Evolutionary conservation across 495 filamentous ascomycete genomes (phyloP).

Genomic region (Hypoxylon subgilvum): DNA sequence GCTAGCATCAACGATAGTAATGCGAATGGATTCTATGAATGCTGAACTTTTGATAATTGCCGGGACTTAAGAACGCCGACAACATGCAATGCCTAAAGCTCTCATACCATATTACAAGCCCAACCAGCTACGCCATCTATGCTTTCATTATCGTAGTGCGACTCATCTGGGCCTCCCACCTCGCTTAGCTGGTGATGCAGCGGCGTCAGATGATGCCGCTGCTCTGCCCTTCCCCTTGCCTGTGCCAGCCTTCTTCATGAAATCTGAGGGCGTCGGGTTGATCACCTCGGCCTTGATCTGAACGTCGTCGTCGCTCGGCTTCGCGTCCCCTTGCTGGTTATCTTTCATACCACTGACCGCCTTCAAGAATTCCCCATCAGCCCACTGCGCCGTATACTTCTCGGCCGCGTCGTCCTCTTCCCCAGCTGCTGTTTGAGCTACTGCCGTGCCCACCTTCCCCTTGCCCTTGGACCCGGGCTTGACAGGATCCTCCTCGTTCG

Average conservation of each 20-base stretch:
- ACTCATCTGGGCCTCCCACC: conserved; percentile 36
- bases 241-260: neutral
- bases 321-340: conserved; percentile 19
- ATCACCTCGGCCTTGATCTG: conserved; percentile 38
- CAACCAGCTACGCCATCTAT: conserved; percentile 12
- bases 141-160: conserved; percentile 30
- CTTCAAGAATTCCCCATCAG: conserved; percentile 46
- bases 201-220: conserved; percentile 14
- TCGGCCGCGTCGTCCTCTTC: conserved; percentile 40
- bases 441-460: conserved; percentile 40
- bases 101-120: conserved; percentile 4
- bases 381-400: conserved; percentile 46
- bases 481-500: neutral
- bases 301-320: conserved; percentile 35
- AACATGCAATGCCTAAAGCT: conserved; percentile 34
- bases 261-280: conserved; percentile 1
- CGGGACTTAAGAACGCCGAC: too few species aligned
- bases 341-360: conserved; percentile 45
- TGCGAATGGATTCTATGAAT: too few species aligned
- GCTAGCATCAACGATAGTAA: too few species aligned
- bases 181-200: conserved; percentile 11
- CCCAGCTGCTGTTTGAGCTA: conserved; percentile 4
- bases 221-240: conserved; percentile 21
- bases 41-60: too few species aligned
- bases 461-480: conserved; percentile 36